Conservation (phyloP, 2,329 filamentous ascomycete species). For the Ophiosphaerella herpotricha region DNA sequence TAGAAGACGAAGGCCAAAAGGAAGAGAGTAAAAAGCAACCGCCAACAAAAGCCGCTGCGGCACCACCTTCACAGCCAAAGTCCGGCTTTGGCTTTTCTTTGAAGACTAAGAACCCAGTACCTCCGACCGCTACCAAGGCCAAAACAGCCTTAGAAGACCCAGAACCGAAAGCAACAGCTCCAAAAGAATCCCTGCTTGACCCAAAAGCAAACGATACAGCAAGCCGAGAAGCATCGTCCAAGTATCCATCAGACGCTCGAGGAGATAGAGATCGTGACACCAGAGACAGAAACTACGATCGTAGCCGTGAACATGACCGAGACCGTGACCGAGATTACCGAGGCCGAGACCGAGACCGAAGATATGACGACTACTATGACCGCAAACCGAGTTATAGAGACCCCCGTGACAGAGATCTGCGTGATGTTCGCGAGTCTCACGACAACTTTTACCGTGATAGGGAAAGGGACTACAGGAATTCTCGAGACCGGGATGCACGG, state of each 20-base stretch:
- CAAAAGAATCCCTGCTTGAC: slow-evolving; percentile 48
- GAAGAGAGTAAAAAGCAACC: slow-evolving; percentile 59
- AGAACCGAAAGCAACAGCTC: slow-evolving; percentile 37
- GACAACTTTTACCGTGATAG: slow-evolving; percentile 18
- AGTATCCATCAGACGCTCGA: slow-evolving; percentile 26
- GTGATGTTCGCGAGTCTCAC: slow-evolving; percentile 26
- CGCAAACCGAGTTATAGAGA: slow-evolving; percentile 34
- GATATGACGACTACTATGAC: slow-evolving; percentile 32
- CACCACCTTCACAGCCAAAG: slow-evolving; percentile 57
- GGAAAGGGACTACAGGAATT: slow-evolving; percentile 12
- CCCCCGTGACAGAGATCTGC: slow-evolving; percentile 31
- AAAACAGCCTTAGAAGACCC: slow-evolving; percentile 53
- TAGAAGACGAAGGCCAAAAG: slow-evolving; percentile 65
- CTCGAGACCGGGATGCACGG: slow-evolving; percentile 15
- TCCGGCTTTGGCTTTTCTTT: slow-evolving; percentile 85
- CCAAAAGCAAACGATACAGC: slow-evolving; percentile 46
- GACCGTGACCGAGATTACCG: slow-evolving; percentile 47
- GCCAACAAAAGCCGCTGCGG: slow-evolving; percentile 54
- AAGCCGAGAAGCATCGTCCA: slow-evolving; percentile 29
- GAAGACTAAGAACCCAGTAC: slow-evolving; percentile 69
- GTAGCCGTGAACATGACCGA: slow-evolving; percentile 37
- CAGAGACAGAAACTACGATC: slow-evolving; percentile 26
- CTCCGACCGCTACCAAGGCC: slow-evolving; percentile 57
- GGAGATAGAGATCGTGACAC: slow-evolving; percentile 30
- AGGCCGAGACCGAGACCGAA: slow-evolving; percentile 51